phyloP scores from a whole-genome alignment of 768 basidiomycete genomes.

The Tulasnella calospora region DNA sequence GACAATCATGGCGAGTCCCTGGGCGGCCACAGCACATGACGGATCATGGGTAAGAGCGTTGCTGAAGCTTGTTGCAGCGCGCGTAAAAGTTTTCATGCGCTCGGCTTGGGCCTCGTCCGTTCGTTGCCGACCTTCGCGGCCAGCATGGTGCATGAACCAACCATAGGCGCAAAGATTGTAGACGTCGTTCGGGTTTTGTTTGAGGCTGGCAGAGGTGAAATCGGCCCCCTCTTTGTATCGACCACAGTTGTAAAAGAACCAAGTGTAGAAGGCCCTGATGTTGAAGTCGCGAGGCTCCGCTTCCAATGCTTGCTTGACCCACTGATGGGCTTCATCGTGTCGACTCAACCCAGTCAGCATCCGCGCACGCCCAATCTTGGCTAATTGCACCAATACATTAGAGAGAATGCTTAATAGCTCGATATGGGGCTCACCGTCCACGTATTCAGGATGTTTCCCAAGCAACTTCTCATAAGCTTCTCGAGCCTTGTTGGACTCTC shows the following conservation, averaged over 20 bases:
- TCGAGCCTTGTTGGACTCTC: slow-evolving; percentile 64
- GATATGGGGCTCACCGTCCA: slow-evolving; percentile 64
- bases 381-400: slow-evolving; percentile 41
- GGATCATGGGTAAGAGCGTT: slow-evolving; percentile 83
- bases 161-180: slow-evolving; percentile 89
- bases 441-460: slow-evolving; percentile 88
- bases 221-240: slow-evolving; percentile 69
- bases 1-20: slow-evolving; percentile 88
- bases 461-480: slow-evolving; percentile 86
- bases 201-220: slow-evolving; percentile 84
- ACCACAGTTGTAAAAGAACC: slow-evolving; percentile 68
- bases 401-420: background rate
- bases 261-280: slow-evolving; percentile 84
- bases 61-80: slow-evolving; percentile 87
- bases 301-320: slow-evolving; percentile 81
- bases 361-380: slow-evolving; percentile 86
- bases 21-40: slow-evolving; percentile 85
- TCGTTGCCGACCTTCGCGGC: slow-evolving; percentile 74
- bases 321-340: slow-evolving; percentile 75
- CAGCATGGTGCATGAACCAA: slow-evolving; percentile 78
- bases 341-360: slow-evolving; percentile 67
- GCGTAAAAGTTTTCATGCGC: slow-evolving; percentile 67
- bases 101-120: slow-evolving; percentile 55
- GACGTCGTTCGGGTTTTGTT: slow-evolving; percentile 81
- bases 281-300: slow-evolving; percentile 76